These are phyloP conservation scores for Trypanosoma conorhini DNA, from an alignment of 208 protist genomes.

Conservation along the genomic window DNA sequence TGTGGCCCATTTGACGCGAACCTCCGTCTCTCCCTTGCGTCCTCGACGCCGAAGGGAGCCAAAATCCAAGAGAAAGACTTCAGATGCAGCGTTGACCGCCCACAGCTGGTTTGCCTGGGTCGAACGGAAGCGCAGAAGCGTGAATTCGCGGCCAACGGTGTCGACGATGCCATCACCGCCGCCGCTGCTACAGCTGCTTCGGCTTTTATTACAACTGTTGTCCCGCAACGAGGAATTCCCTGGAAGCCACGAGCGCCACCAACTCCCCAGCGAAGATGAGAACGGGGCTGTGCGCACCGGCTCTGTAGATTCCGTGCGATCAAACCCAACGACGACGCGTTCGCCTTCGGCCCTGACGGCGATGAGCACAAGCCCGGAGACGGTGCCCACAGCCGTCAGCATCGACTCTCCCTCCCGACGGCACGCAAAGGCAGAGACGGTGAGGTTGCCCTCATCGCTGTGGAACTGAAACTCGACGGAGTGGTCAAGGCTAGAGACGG, in stretches of 20 bases:
- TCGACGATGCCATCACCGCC: background rate
- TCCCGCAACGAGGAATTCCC: constrained; percentile 8
- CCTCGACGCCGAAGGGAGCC: constrained; percentile 6
- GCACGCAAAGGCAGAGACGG: constrained; percentile 65
- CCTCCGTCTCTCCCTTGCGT: background rate
- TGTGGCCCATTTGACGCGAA: constrained; percentile 52
- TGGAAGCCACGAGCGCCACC: constrained; percentile 29
- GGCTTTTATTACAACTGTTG: constrained; percentile 9
- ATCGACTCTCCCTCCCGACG: constrained; percentile 38
- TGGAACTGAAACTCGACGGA: constrained; percentile 77
- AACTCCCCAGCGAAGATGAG: constrained; percentile 21
- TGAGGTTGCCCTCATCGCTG: constrained; percentile 30
- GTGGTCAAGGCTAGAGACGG: constrained; percentile 79
- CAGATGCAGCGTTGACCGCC: constrained; percentile 46
- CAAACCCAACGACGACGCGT: constrained; percentile 53
- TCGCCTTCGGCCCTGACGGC: constrained; percentile 67
- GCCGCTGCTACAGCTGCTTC: background rate
- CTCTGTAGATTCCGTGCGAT: constrained; percentile 26
- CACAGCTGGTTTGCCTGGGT: constrained; percentile 48
- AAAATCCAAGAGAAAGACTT: constrained; percentile 63
- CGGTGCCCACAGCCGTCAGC: constrained; percentile 64
- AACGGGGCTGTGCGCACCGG: constrained; percentile 18
- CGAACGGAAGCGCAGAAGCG: constrained; percentile 45
- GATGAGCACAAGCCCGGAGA: constrained; percentile 49
- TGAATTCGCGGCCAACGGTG: constrained; percentile 35